Base-by-base conservation (phyloP, 768 basidiomycete genomes). In the Podaxis sp. region DNA sequence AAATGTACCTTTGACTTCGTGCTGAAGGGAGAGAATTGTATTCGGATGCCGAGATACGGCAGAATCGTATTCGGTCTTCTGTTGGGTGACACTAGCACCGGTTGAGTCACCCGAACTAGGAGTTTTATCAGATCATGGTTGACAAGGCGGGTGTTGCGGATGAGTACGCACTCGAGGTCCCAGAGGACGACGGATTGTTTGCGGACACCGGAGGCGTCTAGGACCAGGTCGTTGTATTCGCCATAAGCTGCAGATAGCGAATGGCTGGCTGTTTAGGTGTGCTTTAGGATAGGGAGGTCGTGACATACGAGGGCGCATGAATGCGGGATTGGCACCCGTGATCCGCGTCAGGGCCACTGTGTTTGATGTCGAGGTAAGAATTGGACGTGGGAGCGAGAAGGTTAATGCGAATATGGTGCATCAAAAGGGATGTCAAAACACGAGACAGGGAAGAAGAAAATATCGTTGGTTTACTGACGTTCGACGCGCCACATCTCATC, bases 161-260 rank as follows among this genome's bases (percentile, higher is more conserved):
- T 44, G 50, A 25, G 76, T 72, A 66, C 73, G 11, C 52, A 76
- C 76, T 77, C 76, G 32, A 74, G 72, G 62, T 78, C 76, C 78
- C 78, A 79, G 42, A 66, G 66, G 13, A 69, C 72, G 16, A 77
- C 63, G 3, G 63, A 61, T 55, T 76, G 74, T 1, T 71, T 74
- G 9, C 72, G 72, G 11, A 23, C 50, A 7, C 64, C 67, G 10
- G 78, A 70, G 5, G 74, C 75, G 4, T 70, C 55, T 1, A 65
- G 66, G 13, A 79, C 77, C 21, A 70, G 62, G 50, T 75, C 62
- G 59, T 79, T 79, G 69, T 74, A 76, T 51, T 70, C 69, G 0
- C 80, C 80, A 61, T 72, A 82, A 13, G 80, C 75, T 72, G 64
- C 4, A 1, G 32, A 40, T 50, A 37, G 23, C 2, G 37, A 52